These are phyloP conservation scores for Chrysoporthe austroafricana DNA, from an alignment of 2,329 filamentous ascomycete genomes.

Conservation along the genomic window DNA sequence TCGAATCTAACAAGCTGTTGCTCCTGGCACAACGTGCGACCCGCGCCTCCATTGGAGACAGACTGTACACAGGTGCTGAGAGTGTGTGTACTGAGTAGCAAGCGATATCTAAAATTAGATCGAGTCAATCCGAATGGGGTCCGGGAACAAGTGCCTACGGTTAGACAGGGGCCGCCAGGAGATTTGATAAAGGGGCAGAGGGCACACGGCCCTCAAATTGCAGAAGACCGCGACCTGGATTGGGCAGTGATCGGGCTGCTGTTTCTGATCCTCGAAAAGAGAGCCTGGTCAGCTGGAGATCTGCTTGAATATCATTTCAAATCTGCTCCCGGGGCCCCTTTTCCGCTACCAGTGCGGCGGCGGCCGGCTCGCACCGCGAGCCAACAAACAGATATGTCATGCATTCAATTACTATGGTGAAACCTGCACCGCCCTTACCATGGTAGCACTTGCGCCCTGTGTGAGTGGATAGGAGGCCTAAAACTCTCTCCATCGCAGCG, in stretches of 20 bases:
- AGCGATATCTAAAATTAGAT: conserved; percentile 13
- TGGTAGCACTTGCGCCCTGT: background rate
- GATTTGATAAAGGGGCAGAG: conserved; percentile 16
- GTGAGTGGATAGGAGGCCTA: background rate
- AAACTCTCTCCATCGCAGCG: background rate
- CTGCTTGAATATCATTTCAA: background rate
- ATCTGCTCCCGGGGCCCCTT: background rate
- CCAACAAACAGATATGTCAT: background rate
- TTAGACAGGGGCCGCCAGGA: conserved; percentile 6
- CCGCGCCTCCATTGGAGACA: background rate
- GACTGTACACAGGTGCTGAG: background rate
- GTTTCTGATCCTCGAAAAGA: background rate
- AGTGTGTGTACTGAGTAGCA: background rate
- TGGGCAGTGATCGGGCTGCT: background rate
- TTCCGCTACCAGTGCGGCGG: background rate
- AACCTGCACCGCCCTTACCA: background rate
- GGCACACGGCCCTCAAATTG: background rate
- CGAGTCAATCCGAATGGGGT: conserved; percentile 2
- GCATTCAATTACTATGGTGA: background rate
- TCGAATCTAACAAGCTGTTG: background rate
- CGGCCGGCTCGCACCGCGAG: background rate
- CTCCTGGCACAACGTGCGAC: background rate
- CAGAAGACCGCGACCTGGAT: background rate
- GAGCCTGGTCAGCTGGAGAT: background rate
- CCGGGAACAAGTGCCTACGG: background rate